phyloP scores from a whole-genome alignment of 148 eudicot genomes.

The Amaranthus palmeri region DNA sequence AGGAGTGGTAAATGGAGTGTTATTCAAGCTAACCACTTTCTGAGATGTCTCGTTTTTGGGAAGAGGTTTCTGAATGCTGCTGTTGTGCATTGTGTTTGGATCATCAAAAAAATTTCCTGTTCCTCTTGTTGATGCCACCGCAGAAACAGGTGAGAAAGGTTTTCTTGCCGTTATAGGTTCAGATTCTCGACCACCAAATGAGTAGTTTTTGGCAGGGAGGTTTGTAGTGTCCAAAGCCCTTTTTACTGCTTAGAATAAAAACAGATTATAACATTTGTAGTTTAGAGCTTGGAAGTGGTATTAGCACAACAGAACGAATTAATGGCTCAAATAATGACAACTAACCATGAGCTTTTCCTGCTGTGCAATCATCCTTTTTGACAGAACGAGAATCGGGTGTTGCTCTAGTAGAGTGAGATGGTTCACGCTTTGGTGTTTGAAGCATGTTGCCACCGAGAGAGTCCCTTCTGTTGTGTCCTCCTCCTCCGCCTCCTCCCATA shows the following conservation, averaged over 20 bases:
- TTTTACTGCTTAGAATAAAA: slow-evolving; percentile 32
- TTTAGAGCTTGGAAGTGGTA: background rate
- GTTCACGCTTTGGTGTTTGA: slow-evolving; percentile 55
- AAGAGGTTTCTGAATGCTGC: slow-evolving; percentile 34
- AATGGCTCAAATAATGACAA: background rate
- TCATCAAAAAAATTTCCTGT: slow-evolving; percentile 46
- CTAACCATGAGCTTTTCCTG: slow-evolving; percentile 60
- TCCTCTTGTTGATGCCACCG: slow-evolving; percentile 58
- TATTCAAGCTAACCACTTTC: slow-evolving; percentile 9
- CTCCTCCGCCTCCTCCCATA: slow-evolving; percentile 44
- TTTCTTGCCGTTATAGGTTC: slow-evolving; percentile 43
- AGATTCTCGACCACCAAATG: slow-evolving; percentile 47
- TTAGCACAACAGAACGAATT: background rate
- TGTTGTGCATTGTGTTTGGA: slow-evolving; percentile 44
- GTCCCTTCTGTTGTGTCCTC: slow-evolving; percentile 51
- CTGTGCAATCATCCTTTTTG: slow-evolving; percentile 53
- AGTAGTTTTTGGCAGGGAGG: slow-evolving; percentile 39
- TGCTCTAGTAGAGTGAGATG: slow-evolving; percentile 41
- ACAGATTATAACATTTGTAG: slow-evolving; percentile 2
- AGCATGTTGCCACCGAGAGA: slow-evolving; percentile 65
- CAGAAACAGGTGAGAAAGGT: slow-evolving; percentile 90
- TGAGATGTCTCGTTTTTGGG: slow-evolving; percentile 30
- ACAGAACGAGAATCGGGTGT: slow-evolving; percentile 68
- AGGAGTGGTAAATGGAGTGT: slow-evolving; percentile 17
- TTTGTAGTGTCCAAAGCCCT: slow-evolving; percentile 53